Evolutionary conservation across 2,329 filamentous ascomycete genomes (phyloP).

Genomic region (Fusarium xyrophilum): DNA sequence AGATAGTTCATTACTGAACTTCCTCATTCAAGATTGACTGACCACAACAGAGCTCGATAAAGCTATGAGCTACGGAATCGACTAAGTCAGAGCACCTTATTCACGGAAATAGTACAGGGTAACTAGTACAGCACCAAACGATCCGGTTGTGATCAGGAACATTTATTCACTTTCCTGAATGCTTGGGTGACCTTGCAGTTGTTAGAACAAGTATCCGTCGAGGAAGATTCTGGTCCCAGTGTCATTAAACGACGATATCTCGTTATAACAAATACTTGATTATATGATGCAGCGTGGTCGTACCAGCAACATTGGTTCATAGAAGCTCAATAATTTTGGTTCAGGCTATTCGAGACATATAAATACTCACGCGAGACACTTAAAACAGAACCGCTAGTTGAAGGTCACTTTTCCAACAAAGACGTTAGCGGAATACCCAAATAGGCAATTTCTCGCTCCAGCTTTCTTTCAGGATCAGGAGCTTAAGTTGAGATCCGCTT

Average conservation of each 20-base stretch:
- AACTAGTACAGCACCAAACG: background rate
- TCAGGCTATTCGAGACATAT: background rate
- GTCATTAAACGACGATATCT: background rate
- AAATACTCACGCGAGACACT: background rate
- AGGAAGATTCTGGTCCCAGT: background rate
- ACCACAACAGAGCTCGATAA: background rate
- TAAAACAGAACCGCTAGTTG: background rate
- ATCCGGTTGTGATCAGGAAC: no score
- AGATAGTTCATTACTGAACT: background rate
- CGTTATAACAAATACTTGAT: no score
- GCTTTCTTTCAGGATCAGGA: slow-evolving; percentile 18
- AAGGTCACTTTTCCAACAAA: background rate
- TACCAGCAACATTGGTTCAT: background rate
- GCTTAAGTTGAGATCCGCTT: slow-evolving; percentile 25
- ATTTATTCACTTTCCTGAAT: background rate
- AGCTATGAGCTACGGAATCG: background rate
- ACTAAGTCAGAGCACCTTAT: background rate
- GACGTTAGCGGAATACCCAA: slow-evolving; percentile 14
- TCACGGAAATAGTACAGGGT: background rate
- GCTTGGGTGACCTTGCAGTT: background rate
- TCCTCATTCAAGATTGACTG: background rate
- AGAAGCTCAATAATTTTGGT: background rate
- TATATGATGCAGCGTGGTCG: background rate
- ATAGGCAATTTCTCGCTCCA: slow-evolving; percentile 24
- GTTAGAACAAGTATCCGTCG: rapidly evolving